These are phyloP conservation scores for Salvia sclarea DNA, from an alignment of 305 asterid genomes.

Conservation along the genomic window DNA sequence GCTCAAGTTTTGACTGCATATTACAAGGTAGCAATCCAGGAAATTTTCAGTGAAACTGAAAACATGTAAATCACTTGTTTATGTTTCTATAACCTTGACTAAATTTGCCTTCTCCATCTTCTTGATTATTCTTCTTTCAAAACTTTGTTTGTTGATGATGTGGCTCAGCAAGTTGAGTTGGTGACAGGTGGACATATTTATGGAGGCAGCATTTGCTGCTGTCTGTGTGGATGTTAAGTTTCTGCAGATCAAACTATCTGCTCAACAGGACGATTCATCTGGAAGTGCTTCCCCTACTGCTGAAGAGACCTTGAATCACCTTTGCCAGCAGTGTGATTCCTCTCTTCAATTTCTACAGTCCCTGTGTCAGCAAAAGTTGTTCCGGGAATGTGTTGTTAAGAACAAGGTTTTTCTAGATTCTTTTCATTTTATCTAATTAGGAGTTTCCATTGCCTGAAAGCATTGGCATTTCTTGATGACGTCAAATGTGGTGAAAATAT, in stretches of 20 bases:
- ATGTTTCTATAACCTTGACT: conserved; percentile 22
- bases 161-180: conserved; percentile 39
- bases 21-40: conserved; percentile 56
- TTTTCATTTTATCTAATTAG: conserved; percentile 8
- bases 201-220: conserved; percentile 85
- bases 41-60: conserved; percentile 7
- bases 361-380: conserved; percentile 81
- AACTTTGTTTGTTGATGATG: conserved; percentile 7
- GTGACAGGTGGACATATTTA: conserved; percentile 85
- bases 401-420: conserved; percentile 65
- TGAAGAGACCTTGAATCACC: conserved; percentile 72
- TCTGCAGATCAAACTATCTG: conserved; percentile 73
- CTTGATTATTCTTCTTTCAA: conserved; percentile 13
- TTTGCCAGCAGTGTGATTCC: conserved; percentile 97
- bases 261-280: conserved; percentile 53
- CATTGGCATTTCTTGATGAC: conserved; percentile 23
- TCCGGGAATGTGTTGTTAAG: conserved; percentile 82
- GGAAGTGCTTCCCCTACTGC: conserved; percentile 49
- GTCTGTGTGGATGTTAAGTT: conserved; percentile 67
- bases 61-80: conserved; percentile 9
- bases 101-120: conserved; percentile 8
- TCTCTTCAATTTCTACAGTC: conserved; percentile 89
- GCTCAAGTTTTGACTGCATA: conserved; percentile 86
- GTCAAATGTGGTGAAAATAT: conserved; percentile 18
- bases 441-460: conserved; percentile 25